Evolutionary conservation across 257 asterid genomes (phyloP).

Genomic region (Dorcoceras hygrometricum): DNA sequence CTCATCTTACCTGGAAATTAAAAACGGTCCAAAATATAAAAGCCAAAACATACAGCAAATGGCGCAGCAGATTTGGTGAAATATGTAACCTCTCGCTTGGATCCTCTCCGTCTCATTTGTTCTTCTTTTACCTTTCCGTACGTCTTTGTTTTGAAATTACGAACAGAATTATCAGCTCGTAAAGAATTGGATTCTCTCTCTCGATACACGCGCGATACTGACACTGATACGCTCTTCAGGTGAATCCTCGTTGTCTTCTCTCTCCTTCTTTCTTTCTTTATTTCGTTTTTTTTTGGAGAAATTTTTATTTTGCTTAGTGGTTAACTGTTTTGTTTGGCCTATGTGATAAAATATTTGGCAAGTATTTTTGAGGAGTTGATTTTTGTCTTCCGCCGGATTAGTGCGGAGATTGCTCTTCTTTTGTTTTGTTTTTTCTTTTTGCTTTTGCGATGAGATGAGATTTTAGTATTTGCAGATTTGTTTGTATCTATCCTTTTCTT

Average conservation of each 20-base stretch:
- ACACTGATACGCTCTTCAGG: neutral
- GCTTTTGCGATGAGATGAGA: neutral
- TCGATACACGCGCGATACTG: neutral
- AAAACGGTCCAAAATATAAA: neutral
- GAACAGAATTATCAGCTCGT: too few species aligned
- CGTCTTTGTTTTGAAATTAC: too few species aligned
- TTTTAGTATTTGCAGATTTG: neutral
- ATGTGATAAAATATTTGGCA: neutral
- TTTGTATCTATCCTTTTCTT: neutral
- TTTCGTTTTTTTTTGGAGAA: too few species aligned
- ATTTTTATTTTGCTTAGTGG: neutral
- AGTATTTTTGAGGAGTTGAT: neutral
- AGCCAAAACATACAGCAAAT: neutral
- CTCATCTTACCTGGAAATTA: too few species aligned
- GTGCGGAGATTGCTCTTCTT: neutral
- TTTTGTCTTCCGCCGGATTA: neutral
- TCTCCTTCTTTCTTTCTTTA: neutral
- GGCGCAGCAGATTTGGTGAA: neutral
- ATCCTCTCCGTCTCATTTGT: neutral
- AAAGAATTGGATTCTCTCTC: neutral
- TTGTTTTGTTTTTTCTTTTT: neutral
- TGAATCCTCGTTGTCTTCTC: neutral
- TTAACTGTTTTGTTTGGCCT: neutral
- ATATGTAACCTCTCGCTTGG: neutral
- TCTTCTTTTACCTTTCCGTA: too few species aligned